Evolutionary conservation across 805 yeast species (phyloP), one percentile per base, ranked within the genome.

Genomic region (Spathaspora boniae): DNA sequence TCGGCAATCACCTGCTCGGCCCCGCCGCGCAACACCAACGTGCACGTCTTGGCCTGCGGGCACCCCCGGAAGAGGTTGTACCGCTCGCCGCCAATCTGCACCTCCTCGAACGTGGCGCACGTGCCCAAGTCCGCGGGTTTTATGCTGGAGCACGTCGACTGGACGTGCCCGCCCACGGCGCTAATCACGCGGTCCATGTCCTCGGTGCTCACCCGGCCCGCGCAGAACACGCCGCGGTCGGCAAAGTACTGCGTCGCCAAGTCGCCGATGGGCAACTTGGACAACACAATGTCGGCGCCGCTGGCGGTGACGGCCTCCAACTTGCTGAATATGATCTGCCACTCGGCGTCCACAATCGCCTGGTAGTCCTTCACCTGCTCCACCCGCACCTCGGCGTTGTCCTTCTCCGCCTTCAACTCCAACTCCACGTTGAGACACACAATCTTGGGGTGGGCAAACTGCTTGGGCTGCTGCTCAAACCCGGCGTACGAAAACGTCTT

Each of bases 211-310:
- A 93, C 96, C 60, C 98, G 76, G 41, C 98, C 98, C 9, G 98
- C 98, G 68, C 98, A 93, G 66, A 93, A 93, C 34, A 93, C 83
- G 56, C 85, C 78, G 58, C 98, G 75, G 62, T 93, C 98, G 23
- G 98, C 98, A 62, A 93, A 93, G 63, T 74, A 93, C 66, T 93
- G 98, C 6, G 98, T 93, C n/a, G 98, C 98, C 58, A 93, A 74
- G 63, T 93, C 98, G 45, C 98, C 98, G 56, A 93, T 93, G 37
- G 98, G 98, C 51, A 93, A 72, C 58, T 88, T 88, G 12, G 97
- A 89, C 42, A 93, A 75, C 27, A 93, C 96, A 38, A 93, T 86
- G 54, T 86, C 81, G 22, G 96, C 96, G 17, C 98, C 98, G 3
- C 95, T 74, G 17, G 71, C 73, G 49, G 78, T 82, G 46, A 93